Base-by-base conservation (phyloP, 345 rosid species). In the Jatropha curcas region DNA sequence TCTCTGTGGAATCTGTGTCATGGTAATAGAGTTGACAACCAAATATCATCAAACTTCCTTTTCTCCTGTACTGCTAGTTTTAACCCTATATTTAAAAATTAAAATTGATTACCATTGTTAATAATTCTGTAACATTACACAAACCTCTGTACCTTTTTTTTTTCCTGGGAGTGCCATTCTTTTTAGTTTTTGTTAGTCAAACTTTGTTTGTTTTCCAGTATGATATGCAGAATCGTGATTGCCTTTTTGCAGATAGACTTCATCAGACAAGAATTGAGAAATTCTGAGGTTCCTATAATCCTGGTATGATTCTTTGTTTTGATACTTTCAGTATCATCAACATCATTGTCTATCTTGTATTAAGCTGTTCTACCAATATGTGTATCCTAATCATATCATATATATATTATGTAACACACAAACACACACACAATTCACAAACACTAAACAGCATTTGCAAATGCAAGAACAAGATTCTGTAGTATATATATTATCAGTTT, bases 191-290 rank as follows among this genome's bases (percentile, higher is more conserved):
- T 34, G 20, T 13, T 50, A 33, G 30, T 2, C 8, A 22, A 34
- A 33, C 34, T 27, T 13, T 10, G 8, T 56, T 1, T 67, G 7
- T n/a, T 27, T 12, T 11, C 22, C 20, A 51, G 22, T 19, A 39
- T 41, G 48, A 2, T 56, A 22, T 27, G 27, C 27, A 13, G 30
- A 11, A 4, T 66, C 64, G 24, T 60, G 30, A 58, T 71, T 31
- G 48, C 60, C 65, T 71, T 59, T 74, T 62, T 61, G 68, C 91
- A 94, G 98, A 76, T 89, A 70, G 84, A 82, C 59, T 94, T 87
- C 83, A 77, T 92, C 79, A 82, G 56, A 48, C 86, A 86, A 71
- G 96, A 88, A 70, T 53, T 87, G 80, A 84, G 80, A 80, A 79
- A 73, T 25, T 65, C 63, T 60, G 85, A 85, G 71, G 79, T 84